Percentiles rank a stretch among this genome's conserved stretches.
Evolutionary conservation across 495 filamentous ascomycete genomes (phyloP).

Genomic region (Letharia lupina): DNA sequence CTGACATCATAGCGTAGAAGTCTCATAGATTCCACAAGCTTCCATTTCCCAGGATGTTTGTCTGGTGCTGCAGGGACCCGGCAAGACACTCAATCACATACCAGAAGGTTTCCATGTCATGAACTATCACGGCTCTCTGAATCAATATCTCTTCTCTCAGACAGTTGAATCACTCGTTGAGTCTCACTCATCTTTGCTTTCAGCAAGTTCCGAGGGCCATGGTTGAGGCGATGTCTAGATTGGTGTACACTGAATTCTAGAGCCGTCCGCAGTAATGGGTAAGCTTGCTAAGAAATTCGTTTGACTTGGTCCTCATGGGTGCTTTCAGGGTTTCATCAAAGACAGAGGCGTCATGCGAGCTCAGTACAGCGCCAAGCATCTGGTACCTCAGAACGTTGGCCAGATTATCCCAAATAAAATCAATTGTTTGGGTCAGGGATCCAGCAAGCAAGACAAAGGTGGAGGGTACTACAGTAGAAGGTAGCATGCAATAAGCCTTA

Average conservation of each 20-base stretch:
- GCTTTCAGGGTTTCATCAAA: neutral
- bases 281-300: neutral
- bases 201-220: neutral
- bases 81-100: neutral
- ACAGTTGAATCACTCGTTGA: neutral
- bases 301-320: neutral
- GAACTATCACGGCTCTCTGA: neutral
- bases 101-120: neutral
- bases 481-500: no score
- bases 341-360: slow-evolving; percentile 1
- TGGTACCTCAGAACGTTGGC: no score
- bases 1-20: neutral
- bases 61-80: neutral
- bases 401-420: no score
- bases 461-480: no score
- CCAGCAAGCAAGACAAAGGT: no score
- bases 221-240: neutral
- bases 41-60: neutral
- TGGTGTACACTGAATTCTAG: neutral
- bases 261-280: neutral
- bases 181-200: neutral
- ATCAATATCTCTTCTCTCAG: neutral
- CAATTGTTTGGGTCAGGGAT: no score
- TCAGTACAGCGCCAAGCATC: slow-evolving; percentile 24
- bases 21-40: neutral